phyloP scores from a whole-genome alignment of 495 filamentous ascomycete species.

The Penicillium desertorum region DNA sequence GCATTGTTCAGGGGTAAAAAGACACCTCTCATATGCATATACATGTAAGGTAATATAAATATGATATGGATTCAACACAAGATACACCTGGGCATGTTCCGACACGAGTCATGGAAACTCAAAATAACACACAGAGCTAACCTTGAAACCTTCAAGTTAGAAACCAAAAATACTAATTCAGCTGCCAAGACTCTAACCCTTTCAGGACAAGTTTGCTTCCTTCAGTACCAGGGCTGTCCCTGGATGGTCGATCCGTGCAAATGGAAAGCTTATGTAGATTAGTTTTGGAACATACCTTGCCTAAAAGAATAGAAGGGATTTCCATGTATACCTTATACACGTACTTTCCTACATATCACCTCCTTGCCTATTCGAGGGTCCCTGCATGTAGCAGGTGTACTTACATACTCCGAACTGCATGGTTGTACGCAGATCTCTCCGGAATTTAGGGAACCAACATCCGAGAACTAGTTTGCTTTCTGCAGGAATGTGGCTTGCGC shows the following conservation, averaged over 20 bases:
- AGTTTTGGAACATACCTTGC: conserved; percentile 3
- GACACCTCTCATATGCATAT: not conserved
- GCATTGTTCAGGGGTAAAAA: conserved; percentile 10
- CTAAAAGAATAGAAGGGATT: not conserved
- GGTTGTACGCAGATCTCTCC: conserved; percentile 11
- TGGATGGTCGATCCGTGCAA: conserved; percentile 2
- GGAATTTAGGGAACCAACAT: conserved; percentile 11
- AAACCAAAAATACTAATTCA: not conserved
- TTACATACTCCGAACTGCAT: conserved; percentile 11
- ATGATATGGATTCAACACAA: not conserved
- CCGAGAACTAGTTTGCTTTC: not conserved
- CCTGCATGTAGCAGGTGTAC: conserved; percentile 10
- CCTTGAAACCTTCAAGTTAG: too few relatives aligned
- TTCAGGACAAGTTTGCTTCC: not conserved
- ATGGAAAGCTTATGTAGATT: conserved; percentile 6
- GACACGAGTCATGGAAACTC: conserved; percentile 10
- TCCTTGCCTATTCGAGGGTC: conserved; percentile 12
- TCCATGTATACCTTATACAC: not conserved
- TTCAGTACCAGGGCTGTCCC: not conserved
- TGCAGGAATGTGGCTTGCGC: conserved; percentile 16
- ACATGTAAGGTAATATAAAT: not conserved
- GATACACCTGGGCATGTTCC: not conserved
- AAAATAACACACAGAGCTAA: not conserved
- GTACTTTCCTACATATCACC: not conserved
- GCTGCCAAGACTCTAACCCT: conserved; percentile 2